A percentile compares a stretch with the other conserved stretches of the same genome.
phyloP scores from a whole-genome alignment of 1,139 yeast genomes.

The Taiozyma sp. region DNA sequence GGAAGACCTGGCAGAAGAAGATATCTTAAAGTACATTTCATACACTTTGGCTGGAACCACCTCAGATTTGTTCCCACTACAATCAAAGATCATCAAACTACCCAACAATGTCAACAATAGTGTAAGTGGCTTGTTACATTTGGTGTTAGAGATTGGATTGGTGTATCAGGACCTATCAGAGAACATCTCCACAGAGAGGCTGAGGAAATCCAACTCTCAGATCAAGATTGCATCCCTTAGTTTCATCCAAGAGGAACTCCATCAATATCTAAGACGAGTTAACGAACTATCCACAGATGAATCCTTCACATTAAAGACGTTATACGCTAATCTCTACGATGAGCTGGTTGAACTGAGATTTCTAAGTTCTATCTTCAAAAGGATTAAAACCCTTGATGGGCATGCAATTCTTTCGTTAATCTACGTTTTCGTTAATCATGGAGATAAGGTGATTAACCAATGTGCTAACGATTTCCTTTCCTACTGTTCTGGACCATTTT shows the following conservation, averaged over 20 bases:
- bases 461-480: conserved; percentile 43
- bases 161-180: conserved; percentile 46
- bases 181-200: conserved; percentile 30
- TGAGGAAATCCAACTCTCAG: conserved; percentile 38
- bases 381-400: conserved; percentile 39
- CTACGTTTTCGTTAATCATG: conserved; percentile 51
- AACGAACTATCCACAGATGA: conserved; percentile 44
- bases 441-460: conserved; percentile 49
- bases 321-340: conserved; percentile 44
- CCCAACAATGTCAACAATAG: conserved; percentile 57
- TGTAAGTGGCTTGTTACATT: conserved; percentile 50
- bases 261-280: conserved; percentile 49
- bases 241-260: conserved; percentile 49
- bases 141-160: conserved; percentile 70
- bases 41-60: conserved; percentile 73
- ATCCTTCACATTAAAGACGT: conserved; percentile 31
- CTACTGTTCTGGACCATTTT: conserved; percentile 56
- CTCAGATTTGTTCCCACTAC: conserved; percentile 54
- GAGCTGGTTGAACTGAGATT: conserved; percentile 55
- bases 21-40: conserved; percentile 53
- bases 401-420: conserved; percentile 54
- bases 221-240: conserved; percentile 61
- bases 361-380: conserved; percentile 38
- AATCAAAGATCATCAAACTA: conserved; percentile 32
- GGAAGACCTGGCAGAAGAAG: conserved; percentile 38